These are phyloP conservation scores for Alternaria atra DNA, from an alignment of 2,329 filamentous ascomycete genomes.

Conservation along the genomic window DNA sequence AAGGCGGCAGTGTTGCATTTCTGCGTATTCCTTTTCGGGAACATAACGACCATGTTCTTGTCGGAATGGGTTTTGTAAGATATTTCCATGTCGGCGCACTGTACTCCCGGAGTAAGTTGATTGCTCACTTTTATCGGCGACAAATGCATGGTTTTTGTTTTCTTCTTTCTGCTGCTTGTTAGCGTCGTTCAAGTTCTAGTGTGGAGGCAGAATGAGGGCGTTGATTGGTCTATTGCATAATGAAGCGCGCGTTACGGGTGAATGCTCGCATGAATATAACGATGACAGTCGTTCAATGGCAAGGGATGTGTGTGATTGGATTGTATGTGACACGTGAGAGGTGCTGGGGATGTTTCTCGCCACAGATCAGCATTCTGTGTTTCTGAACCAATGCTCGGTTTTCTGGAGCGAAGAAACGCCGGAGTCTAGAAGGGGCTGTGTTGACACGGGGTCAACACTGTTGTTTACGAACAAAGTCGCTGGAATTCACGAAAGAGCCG, in stretches of 20 bases:
- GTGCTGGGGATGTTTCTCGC: conserved; percentile 6
- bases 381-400: not conserved
- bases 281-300: conserved; percentile 6
- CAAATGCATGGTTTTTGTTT: conserved; percentile 25
- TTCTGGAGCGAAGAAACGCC: not conserved
- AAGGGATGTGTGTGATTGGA: not conserved
- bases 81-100: conserved; percentile 38
- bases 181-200: conserved; percentile 22
- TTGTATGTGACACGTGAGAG: conserved; percentile 5
- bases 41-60: conserved; percentile 10
- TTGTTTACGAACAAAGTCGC: too few relatives aligned
- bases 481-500: not conserved
- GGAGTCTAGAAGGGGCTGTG: not conserved
- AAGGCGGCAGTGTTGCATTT: conserved; percentile 45
- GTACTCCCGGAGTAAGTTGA: conserved; percentile 2
- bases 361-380: not conserved
- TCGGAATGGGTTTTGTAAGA: conserved; percentile 38
- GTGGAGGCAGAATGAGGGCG: conserved; percentile 28
- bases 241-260: conserved; percentile 30
- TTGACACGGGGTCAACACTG: not conserved
- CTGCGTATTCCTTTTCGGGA: conserved; percentile 9
- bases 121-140: conserved; percentile 19
- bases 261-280: conserved; percentile 37
- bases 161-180: conserved; percentile 7
- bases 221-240: conserved; percentile 45